These are phyloP conservation scores for Jackrogersella multiformis DNA, from an alignment of 495 filamentous ascomycete genomes.

Conservation along the genomic window DNA sequence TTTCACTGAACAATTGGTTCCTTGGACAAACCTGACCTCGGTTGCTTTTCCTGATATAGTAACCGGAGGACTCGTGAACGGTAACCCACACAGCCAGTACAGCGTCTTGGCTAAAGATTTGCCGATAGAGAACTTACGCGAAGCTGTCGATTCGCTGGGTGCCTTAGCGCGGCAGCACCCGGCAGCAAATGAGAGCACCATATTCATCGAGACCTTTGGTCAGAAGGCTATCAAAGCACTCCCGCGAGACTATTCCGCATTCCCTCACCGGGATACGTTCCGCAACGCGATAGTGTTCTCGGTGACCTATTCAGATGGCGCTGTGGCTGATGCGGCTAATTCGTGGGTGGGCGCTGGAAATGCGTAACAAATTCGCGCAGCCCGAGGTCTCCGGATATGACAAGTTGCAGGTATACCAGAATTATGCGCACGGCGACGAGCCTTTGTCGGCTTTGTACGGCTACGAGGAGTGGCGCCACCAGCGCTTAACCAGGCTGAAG, in stretches of 20 bases:
- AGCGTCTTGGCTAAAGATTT: neutral
- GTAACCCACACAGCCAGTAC: neutral
- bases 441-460: slow-evolving; percentile 51
- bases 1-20: neutral
- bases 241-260: neutral
- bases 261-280: neutral
- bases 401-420: slow-evolving; percentile 47
- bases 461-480: slow-evolving; percentile 55
- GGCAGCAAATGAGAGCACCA: neutral
- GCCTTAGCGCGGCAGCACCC: neutral
- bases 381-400: neutral
- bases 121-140: neutral
- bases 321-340: neutral
- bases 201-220: neutral
- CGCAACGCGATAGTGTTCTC: neutral
- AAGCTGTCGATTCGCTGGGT: neutral
- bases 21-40: neutral
- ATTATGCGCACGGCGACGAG: slow-evolving; percentile 59
- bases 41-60: neutral
- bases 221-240: neutral
- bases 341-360: neutral
- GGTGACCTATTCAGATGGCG: neutral
- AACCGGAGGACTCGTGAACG: neutral
- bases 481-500: slow-evolving; percentile 48
- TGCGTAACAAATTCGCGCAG: neutral